phyloP scores from a whole-genome alignment of 2,329 filamentous ascomycete genomes.

The Trichoderma hamatum region DNA sequence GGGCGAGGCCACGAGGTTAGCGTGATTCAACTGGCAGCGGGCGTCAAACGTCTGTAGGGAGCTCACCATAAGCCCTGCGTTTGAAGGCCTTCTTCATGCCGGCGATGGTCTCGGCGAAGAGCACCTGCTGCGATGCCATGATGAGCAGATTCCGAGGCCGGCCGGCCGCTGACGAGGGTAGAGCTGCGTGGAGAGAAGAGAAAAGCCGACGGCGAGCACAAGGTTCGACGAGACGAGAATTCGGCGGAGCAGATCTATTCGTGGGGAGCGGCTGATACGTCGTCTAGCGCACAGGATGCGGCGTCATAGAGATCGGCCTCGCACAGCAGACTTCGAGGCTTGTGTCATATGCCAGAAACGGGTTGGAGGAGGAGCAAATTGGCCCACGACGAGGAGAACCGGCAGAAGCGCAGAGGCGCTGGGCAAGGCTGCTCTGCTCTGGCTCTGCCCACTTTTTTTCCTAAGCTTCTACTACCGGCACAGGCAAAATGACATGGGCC shows the following conservation, averaged over 20 bases:
- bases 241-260: neutral
- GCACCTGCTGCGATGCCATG: slow-evolving; percentile 59
- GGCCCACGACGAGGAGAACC: slow-evolving; percentile 23
- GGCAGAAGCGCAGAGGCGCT: slow-evolving; percentile 23
- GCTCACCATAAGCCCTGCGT: slow-evolving; percentile 62
- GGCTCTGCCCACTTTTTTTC: slow-evolving; percentile 22
- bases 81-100: slow-evolving; percentile 71
- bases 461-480: slow-evolving; percentile 20
- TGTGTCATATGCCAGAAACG: slow-evolving; percentile 3
- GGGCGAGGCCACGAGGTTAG: slow-evolving; percentile 13
- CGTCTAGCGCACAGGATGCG: neutral
- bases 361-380: slow-evolving; percentile 23
- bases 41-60: slow-evolving; percentile 6
- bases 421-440: slow-evolving; percentile 27
- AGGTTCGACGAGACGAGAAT: neutral
- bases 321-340: neutral
- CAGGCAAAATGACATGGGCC: slow-evolving; percentile 24
- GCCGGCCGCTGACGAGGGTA: slow-evolving; percentile 19
- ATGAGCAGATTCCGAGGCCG: slow-evolving; percentile 26
- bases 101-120: slow-evolving; percentile 67
- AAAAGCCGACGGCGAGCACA: neutral
- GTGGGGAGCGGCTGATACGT: neutral
- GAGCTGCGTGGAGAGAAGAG: neutral
- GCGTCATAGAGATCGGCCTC: slow-evolving; percentile 12
- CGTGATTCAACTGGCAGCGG: slow-evolving; percentile 13